phyloP scores from a whole-genome alignment of 306 rosid species.

The Senna siamea region DNA sequence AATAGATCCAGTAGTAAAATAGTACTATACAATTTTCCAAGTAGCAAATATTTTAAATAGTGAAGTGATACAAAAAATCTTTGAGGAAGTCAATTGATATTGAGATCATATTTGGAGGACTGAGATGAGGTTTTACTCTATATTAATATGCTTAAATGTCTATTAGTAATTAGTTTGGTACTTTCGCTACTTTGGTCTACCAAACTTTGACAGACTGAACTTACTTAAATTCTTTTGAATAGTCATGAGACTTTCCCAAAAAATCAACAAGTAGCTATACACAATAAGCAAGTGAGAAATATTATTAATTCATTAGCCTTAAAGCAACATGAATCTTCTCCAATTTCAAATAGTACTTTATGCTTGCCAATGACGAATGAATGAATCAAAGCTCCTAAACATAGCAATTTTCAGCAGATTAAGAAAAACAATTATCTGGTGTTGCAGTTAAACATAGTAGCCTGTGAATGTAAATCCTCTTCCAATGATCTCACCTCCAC shows the following conservation, averaged over 20 bases:
- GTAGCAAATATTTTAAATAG: neutral
- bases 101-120: neutral
- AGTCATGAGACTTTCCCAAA: neutral
- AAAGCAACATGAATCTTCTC: slow-evolving; percentile 31
- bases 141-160: neutral
- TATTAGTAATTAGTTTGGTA: neutral
- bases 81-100: neutral
- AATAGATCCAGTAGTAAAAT: neutral
- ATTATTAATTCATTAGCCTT: neutral
- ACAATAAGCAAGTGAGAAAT: slow-evolving; percentile 13
- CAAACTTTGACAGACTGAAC: too few relatives aligned
- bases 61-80: too few relatives aligned
- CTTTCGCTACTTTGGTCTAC: too few relatives aligned
- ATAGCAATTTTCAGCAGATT: slow-evolving; percentile 9
- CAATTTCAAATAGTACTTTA: slow-evolving; percentile 34
- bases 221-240: too few relatives aligned
- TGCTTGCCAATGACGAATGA: slow-evolving; percentile 25
- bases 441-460: slow-evolving; percentile 45
- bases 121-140: neutral
- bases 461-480: slow-evolving; percentile 62
- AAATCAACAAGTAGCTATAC: neutral
- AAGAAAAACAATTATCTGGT: slow-evolving; percentile 14
- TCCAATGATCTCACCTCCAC: slow-evolving; percentile 56
- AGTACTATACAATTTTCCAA: too few relatives aligned
- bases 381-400: slow-evolving; percentile 6